Conservation (phyloP, 2,329 filamentous ascomycete species). For the Ploettnerulaceae sp. region DNA sequence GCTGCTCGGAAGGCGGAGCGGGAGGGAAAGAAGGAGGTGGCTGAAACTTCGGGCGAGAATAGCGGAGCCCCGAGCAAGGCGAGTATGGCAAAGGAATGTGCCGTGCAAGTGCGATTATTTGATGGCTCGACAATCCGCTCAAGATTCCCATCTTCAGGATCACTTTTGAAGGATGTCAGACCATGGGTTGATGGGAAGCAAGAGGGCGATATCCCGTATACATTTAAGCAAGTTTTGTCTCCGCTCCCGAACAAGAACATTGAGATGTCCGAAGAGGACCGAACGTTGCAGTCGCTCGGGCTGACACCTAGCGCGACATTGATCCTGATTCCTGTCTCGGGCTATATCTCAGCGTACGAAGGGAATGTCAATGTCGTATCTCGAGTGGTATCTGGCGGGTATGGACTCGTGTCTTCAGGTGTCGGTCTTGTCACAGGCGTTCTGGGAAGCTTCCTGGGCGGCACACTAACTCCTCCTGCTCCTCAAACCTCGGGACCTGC, state of each 20-base stretch:
- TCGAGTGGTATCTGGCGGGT: conserved; percentile 37
- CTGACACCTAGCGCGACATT: conserved; percentile 77
- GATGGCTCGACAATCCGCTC: conserved; percentile 76
- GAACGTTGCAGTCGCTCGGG: conserved; percentile 62
- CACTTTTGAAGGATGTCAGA: conserved; percentile 62
- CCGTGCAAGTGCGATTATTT: conserved; percentile 75
- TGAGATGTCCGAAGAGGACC: conserved; percentile 68
- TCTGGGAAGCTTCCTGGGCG: conserved; percentile 41
- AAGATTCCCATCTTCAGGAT: conserved; percentile 61
- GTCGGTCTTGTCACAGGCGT: conserved; percentile 39
- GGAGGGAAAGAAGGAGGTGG: conserved; percentile 23
- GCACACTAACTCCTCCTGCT: conserved; percentile 28
- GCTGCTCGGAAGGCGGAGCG: conserved; percentile 44
- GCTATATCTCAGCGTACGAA: conserved; percentile 55
- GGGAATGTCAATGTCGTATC: conserved; percentile 32
- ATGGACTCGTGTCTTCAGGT: conserved; percentile 38
- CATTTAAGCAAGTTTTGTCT: conserved; percentile 77
- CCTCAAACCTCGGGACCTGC: neutral
- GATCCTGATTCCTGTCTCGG: conserved; percentile 68
- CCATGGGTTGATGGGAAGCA: conserved; percentile 68
- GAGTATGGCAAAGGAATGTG: conserved; percentile 39
- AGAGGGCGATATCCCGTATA: conserved; percentile 62
- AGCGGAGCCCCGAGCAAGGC: conserved; percentile 11
- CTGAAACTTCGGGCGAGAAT: conserved; percentile 13
- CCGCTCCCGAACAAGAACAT: conserved; percentile 73